Conservation (phyloP, 208 protist species). For the Vickermania spadyakhi region DNA sequence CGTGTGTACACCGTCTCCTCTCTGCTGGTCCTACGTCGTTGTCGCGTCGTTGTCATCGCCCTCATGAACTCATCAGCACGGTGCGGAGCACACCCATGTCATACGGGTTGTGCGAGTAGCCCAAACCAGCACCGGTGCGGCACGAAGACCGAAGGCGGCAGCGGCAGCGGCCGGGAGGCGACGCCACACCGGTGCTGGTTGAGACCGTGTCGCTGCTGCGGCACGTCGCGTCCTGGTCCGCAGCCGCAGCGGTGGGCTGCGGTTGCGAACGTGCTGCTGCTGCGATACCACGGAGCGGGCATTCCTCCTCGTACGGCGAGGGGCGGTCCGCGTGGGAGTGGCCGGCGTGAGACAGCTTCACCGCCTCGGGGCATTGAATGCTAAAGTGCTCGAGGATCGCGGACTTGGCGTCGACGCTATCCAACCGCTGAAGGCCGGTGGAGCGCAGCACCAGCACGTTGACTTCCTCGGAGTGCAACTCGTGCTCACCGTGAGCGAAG, state of each 20-base stretch:
- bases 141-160: constrained; percentile 43
- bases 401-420: constrained; percentile 9
- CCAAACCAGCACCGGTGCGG: constrained; percentile 36
- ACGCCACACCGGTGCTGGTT: background rate
- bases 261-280: background rate
- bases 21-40: no score
- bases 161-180: background rate
- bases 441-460: constrained; percentile 57
- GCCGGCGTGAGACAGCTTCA: constrained; percentile 2
- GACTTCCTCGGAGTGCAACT: constrained; percentile 55
- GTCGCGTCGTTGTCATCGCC: no score
- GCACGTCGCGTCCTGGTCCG: background rate
- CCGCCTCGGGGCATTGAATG: background rate
- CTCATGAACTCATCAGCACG: no score
- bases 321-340: background rate
- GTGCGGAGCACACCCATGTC: no score
- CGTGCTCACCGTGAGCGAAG: constrained; percentile 76
- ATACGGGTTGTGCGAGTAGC: constrained; percentile 86
- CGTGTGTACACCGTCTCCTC: no score
- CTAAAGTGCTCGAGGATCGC: background rate
- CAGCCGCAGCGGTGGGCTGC: background rate
- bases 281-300: no score
- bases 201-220: background rate
- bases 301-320: background rate
- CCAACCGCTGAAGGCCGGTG: constrained; percentile 59